Evolutionary conservation across 176 grass and related monocot species (phyloP).

Genomic region (Leersia perrieri): DNA sequence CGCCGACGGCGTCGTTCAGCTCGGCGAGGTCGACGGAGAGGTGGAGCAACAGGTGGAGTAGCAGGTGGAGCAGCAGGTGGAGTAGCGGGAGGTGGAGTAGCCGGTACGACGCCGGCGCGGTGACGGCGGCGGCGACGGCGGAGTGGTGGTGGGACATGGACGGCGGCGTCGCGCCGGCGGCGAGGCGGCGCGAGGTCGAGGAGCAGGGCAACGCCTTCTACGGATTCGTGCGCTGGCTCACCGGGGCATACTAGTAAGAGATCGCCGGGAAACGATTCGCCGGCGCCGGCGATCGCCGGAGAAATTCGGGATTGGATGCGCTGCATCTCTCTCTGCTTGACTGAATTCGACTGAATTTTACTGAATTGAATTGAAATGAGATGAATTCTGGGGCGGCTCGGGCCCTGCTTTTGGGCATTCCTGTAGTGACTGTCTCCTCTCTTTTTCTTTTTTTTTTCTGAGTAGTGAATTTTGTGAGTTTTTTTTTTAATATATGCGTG

Average conservation of each 20-base stretch:
- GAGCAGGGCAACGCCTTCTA: constrained; percentile 43
- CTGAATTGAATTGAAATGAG: constrained; percentile 17
- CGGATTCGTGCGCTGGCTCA: constrained; percentile 65
- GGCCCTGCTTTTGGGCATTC: constrained; percentile 29
- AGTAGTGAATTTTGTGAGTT: not conserved
- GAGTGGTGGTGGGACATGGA: constrained; percentile 85
- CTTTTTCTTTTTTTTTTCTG: not conserved
- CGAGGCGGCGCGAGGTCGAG: constrained; percentile 44
- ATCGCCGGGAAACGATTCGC: not conserved
- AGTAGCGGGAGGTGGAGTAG: constrained; percentile 71
- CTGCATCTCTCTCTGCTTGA: not conserved
- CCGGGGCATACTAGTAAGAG: constrained; percentile 57
- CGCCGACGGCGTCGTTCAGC: constrained; percentile 62
- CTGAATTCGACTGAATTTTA: too few relatives aligned
- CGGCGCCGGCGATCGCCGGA: not conserved
- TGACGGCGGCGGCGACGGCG: constrained; percentile 27
- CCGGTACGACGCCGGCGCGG: constrained; percentile 51
- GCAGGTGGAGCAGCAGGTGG: constrained; percentile 64
- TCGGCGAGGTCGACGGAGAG: constrained; percentile 53
- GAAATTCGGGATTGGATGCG: not conserved
- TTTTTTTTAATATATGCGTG: not conserved
- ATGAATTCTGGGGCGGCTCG: not conserved
- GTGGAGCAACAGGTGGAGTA: constrained; percentile 68
- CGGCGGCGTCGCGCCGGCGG: constrained; percentile 28
- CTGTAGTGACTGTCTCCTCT: not conserved